Base-by-base conservation (phyloP, 805 yeast genomes). In the Wickerhamiella siamensis region DNA sequence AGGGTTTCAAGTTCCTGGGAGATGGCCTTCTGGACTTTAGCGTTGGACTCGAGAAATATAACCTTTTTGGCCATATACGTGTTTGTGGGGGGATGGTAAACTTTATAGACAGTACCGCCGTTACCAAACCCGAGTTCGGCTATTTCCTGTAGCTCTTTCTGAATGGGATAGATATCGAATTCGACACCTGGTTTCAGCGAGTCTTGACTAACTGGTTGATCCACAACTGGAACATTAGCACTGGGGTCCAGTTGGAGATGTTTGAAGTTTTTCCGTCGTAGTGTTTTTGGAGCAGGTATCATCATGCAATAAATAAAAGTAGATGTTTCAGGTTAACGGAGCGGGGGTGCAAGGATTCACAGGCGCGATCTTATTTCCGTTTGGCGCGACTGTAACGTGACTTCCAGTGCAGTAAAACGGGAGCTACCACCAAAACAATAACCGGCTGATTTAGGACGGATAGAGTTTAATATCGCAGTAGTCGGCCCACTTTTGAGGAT, bases 41-140 rank as follows among this genome's bases (percentile, higher is more conserved):
- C 75, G 55, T 83, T 83, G 50, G 81, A 77, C 53, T 88, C 97
- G 21, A 91, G 74, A 47, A 79, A 86, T 26, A 91, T 83, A 36
- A 76, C 75, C 56, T 91, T 91, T 50, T 83, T 77, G 14, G 98
- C 97, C 84, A 91, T 82, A 24, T 79, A 72, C 44, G 77, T 78
- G 47, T 86, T 83, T 8, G 88, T 77, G 9, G 97, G 95, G 4
- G 83, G 71, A 60, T 91, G 97, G 40, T 84, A 63, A 10, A 86
- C 93, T 55, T 87, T 84, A 36, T 80, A 66, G 2, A 91, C 99
- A 1, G 84, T 77, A 2, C 99, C 99, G 10, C 95, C 84, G 57
- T 83, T 87, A 10, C 99, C 99, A 22, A 83, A 71, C 8, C 99
- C 99, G 39, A 91, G 67, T 46, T 76, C 77, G 45, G 83, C 77